These are phyloP conservation scores for Globisporangium camurandrum DNA, from an alignment of 352 stramenopile genomes.

Conservation along the genomic window DNA sequence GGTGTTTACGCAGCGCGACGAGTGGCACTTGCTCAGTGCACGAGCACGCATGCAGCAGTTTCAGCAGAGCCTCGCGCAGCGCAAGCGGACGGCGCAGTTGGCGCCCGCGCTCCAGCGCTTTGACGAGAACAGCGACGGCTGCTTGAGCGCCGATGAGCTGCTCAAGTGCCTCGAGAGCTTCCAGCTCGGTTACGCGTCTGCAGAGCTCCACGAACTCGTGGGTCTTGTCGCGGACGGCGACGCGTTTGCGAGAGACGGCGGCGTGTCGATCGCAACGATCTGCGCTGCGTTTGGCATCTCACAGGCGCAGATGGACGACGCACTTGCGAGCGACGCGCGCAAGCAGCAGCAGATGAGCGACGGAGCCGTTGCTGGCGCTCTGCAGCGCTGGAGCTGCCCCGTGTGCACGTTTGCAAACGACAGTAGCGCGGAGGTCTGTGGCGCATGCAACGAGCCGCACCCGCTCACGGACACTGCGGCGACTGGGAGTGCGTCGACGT, in stretches of 20 bases:
- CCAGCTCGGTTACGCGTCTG: conserved; percentile 73
- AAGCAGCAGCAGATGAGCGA: conserved; percentile 11
- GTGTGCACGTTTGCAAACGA: conserved; percentile 83
- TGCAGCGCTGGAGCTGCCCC: conserved; percentile 65
- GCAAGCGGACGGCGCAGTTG: conserved; percentile 48
- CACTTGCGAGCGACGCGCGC: conserved; percentile 37
- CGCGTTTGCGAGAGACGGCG: conserved; percentile 31
- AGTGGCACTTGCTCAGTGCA: conserved; percentile 91
- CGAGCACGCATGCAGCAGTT: conserved; percentile 82
- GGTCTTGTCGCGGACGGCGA: conserved; percentile 53
- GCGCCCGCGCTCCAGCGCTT: conserved; percentile 55
- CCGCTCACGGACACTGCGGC: conserved; percentile 20
- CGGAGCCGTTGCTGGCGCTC: conserved; percentile 12
- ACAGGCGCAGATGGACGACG: conserved; percentile 37
- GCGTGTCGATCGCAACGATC: conserved; percentile 60
- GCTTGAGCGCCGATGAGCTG: conserved; percentile 58
- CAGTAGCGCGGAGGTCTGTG: conserved; percentile 24
- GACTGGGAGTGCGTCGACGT: conserved; percentile 17
- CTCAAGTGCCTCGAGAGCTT: conserved; percentile 85
- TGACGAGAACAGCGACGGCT: conserved; percentile 61
- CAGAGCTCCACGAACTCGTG: conserved; percentile 81
- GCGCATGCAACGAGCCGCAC: conserved; percentile 57
- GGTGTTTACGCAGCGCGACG: conserved; percentile 95
- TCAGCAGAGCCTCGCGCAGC: conserved; percentile 63
- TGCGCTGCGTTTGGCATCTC: conserved; percentile 64